These are phyloP conservation scores for Neocucurbitaria cava DNA, from an alignment of 2,329 filamentous ascomycete species.

Conservation along the genomic window DNA sequence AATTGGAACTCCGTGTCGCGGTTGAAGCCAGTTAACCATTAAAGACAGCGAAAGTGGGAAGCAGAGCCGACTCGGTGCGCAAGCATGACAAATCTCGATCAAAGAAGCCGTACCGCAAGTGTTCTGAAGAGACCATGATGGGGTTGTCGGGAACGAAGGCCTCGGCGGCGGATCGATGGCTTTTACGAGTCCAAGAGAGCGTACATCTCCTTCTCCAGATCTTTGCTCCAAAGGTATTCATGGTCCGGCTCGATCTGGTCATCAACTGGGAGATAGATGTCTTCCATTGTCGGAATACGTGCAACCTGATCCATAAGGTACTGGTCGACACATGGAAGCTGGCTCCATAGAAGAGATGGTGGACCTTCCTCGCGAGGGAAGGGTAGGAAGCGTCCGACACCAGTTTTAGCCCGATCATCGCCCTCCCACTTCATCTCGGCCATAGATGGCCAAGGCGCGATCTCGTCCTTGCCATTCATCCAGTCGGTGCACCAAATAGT, in stretches of 20 bases:
- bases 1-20: not conserved
- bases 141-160: not conserved
- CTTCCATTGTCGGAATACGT: slow-evolving; percentile 46
- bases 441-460: slow-evolving; percentile 51
- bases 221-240: slow-evolving; percentile 33
- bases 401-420: slow-evolving; percentile 54
- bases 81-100: not conserved
- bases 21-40: slow-evolving; percentile 9
- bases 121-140: not conserved
- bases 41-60: slow-evolving; percentile 7
- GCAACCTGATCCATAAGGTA: slow-evolving; percentile 50
- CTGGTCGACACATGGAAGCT: slow-evolving; percentile 47
- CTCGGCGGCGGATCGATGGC: not conserved
- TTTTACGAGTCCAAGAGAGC: slow-evolving; percentile 25
- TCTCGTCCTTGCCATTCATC: slow-evolving; percentile 40
- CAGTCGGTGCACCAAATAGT: slow-evolving; percentile 52
- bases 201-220: slow-evolving; percentile 38
- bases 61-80: slow-evolving; percentile 22
- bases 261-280: slow-evolving; percentile 47
- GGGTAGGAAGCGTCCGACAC: slow-evolving; percentile 52
- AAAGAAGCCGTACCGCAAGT: not conserved
- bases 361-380: slow-evolving; percentile 53
- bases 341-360: slow-evolving; percentile 51
- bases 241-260: slow-evolving; percentile 41
- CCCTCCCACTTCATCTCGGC: slow-evolving; percentile 58